Evolutionary conservation across 768 basidiomycete species (phyloP).

Genomic region (Pisolithus albus): DNA sequence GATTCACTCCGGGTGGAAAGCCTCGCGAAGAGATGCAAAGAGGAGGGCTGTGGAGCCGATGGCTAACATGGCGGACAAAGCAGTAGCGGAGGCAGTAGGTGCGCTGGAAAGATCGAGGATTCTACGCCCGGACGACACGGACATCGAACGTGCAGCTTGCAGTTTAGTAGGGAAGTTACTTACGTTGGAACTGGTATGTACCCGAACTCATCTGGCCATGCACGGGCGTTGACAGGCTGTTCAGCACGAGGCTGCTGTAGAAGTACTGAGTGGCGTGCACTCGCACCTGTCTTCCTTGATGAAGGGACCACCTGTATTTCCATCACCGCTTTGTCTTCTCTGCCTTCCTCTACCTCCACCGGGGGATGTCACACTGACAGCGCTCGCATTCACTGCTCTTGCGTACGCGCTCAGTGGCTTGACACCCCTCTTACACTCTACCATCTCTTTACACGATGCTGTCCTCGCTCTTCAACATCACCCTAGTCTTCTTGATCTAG

Average conservation of each 20-base stretch:
- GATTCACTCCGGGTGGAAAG: conserved; percentile 58
- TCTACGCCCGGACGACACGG: conserved; percentile 41
- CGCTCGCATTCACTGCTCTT: conserved; percentile 55
- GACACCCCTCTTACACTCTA: conserved; percentile 21
- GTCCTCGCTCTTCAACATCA: conserved; percentile 22
- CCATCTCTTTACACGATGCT: conserved; percentile 21
- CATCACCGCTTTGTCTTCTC: conserved; percentile 24
- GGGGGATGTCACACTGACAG: conserved; percentile 32
- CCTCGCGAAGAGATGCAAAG: conserved; percentile 20
- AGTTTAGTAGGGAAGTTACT: conserved; percentile 64
- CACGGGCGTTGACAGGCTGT: neutral
- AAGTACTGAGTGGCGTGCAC: conserved; percentile 41
- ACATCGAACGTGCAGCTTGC: conserved; percentile 69
- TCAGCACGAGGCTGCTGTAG: conserved; percentile 51
- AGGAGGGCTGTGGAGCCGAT: conserved; percentile 1
- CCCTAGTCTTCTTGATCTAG: conserved; percentile 47
- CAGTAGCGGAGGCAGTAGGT: too few relatives aligned
- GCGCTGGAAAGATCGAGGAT: conserved; percentile 39
- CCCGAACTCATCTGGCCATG: neutral
- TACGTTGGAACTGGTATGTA: conserved; percentile 62
- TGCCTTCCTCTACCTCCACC: conserved; percentile 39
- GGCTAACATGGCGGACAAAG: too few relatives aligned
- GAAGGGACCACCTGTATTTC: neutral
- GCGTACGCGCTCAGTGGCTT: conserved; percentile 44
- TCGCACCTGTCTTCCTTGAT: conserved; percentile 26